These are phyloP conservation scores for Pyrenochaeta sp. DNA, from an alignment of 2,329 filamentous ascomycete genomes.

Conservation along the genomic window DNA sequence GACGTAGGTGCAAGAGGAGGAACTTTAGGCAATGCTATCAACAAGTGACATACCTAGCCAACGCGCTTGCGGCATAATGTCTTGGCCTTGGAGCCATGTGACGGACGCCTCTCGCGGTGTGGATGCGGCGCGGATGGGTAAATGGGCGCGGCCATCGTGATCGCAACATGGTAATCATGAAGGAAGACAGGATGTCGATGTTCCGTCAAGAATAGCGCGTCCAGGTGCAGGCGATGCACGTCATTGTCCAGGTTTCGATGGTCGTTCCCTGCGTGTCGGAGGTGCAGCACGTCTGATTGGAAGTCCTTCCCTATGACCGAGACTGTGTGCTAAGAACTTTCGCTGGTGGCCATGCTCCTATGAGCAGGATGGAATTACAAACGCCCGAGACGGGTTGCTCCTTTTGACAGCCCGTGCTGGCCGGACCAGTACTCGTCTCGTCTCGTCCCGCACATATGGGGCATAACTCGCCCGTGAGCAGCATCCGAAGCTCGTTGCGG, in stretches of 20 bases:
- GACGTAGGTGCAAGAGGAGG: constrained; percentile 14
- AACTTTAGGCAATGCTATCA: constrained; percentile 4
- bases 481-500: constrained; percentile 30
- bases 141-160: constrained; percentile 14
- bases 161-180: constrained; percentile 8
- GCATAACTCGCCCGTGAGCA: constrained; percentile 9
- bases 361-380: constrained; percentile 19
- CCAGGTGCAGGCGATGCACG: constrained; percentile 13
- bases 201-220: constrained; percentile 18
- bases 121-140: constrained; percentile 14
- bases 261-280: constrained; percentile 12
- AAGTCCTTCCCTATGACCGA: constrained; percentile 9
- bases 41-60: constrained; percentile 32
- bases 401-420: constrained; percentile 11
- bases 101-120: constrained; percentile 18
- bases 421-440: neutral
- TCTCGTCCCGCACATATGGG: constrained; percentile 1
- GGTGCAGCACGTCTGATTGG: constrained; percentile 14
- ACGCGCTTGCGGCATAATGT: constrained; percentile 33
- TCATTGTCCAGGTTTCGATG: constrained; percentile 14
- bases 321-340: constrained; percentile 1
- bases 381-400: constrained; percentile 25
- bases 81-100: constrained; percentile 43
- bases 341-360: constrained; percentile 12
- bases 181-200: constrained; percentile 10